phyloP scores from a whole-genome alignment of 140 eudicot species.

The Cichorium intybus region DNA sequence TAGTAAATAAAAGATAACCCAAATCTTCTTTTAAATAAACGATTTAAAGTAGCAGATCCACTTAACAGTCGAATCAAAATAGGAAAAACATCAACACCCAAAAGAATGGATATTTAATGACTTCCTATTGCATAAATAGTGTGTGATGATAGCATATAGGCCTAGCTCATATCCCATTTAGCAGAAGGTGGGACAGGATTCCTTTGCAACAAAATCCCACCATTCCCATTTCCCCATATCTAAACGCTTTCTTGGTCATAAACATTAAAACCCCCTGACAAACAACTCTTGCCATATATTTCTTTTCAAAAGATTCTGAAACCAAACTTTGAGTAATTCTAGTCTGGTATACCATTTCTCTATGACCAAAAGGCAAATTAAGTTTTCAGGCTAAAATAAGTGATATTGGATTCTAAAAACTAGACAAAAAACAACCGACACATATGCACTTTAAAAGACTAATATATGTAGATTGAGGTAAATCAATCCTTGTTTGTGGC shows the following conservation, averaged over 20 bases:
- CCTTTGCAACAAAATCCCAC: slow-evolving; percentile 43
- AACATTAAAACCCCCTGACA: background rate
- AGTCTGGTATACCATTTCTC: background rate
- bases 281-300: slow-evolving; percentile 26
- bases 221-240: slow-evolving; percentile 32
- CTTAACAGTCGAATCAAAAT: too few relatives aligned
- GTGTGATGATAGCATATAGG: slow-evolving; percentile 29
- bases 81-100: background rate
- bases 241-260: slow-evolving; percentile 23
- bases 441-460: too few relatives aligned
- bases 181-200: slow-evolving; percentile 40
- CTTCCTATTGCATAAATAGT: background rate
- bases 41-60: too few relatives aligned
- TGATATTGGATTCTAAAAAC: slow-evolving; percentile 4
- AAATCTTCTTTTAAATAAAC: background rate
- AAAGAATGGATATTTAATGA: background rate
- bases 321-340: too few relatives aligned
- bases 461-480: background rate
- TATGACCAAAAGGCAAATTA: slow-evolving; percentile 2
- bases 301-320: slow-evolving; percentile 7
- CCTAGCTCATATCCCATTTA: slow-evolving; percentile 24
- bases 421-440: background rate
- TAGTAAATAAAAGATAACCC: background rate
- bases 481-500: background rate
- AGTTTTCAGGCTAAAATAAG: background rate